A percentile compares a stretch with the other conserved stretches of the same genome.
Evolutionary conservation across 164 flowering plant genomes (phyloP).

Genomic region (Protea cynaroides): DNA sequence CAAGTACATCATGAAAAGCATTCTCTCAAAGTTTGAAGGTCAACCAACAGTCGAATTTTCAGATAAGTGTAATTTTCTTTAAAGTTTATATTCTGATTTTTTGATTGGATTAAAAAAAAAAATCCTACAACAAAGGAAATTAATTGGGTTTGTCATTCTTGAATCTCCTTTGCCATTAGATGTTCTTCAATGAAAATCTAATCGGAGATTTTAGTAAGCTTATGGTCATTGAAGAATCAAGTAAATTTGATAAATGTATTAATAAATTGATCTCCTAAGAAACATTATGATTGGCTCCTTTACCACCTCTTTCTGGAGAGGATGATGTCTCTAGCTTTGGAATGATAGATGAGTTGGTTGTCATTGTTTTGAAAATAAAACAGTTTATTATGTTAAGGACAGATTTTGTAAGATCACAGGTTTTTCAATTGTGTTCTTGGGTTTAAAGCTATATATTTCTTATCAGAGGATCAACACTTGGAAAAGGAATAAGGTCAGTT

Average conservation of each 20-base stretch:
- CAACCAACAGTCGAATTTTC: too few relatives aligned
- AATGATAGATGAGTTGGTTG: conserved; percentile 62
- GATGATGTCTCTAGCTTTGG: conserved; percentile 72
- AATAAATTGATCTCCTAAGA: conserved; percentile 44
- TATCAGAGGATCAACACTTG: conserved; percentile 69
- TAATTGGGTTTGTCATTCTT: too few relatives aligned
- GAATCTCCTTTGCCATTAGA: too few relatives aligned
- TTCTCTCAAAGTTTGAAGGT: too few relatives aligned
- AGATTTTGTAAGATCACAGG: conserved; percentile 68
- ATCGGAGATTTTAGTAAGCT: conserved; percentile 65
- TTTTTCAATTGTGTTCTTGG: conserved; percentile 70
- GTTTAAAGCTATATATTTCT: conserved; percentile 77
- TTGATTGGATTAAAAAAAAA: too few relatives aligned
- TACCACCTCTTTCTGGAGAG: conserved; percentile 84
- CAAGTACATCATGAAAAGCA: too few relatives aligned
- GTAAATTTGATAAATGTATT: conserved; percentile 59
- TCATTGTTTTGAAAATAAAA: conserved; percentile 65
- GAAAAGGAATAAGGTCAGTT: conserved; percentile 77
- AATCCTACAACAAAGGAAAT: too few relatives aligned
- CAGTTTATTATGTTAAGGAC: conserved; percentile 55
- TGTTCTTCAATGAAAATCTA: conserved; percentile 64
- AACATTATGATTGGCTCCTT: conserved; percentile 63
- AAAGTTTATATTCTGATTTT: too few relatives aligned
- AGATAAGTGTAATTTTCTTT: too few relatives aligned
- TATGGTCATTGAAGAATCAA: conserved; percentile 54